Base-by-base conservation (phyloP, 176 grass and related monocot species). In the Paspalum notatum region DNA sequence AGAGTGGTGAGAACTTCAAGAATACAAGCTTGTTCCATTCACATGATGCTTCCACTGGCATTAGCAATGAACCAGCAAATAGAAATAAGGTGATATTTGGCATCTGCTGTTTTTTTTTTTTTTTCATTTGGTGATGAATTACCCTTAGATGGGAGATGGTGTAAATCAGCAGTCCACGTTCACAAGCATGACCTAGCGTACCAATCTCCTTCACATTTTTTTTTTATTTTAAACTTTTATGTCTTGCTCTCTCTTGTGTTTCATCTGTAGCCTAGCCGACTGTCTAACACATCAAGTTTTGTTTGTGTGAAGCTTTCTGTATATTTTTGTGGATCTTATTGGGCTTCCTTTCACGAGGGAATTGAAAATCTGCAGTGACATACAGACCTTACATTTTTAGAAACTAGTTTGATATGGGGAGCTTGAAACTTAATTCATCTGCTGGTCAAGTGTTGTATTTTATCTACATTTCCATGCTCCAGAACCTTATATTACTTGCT, bases 11-110 rank as follows among this genome's bases (percentile, higher is more conserved):
- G 37, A 86, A 65, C 24, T 68, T 81, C 46, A 74, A 56, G 71
- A 82, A 62, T 75, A 62, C 80, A 82, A 86, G 73, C 51, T 39
- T 81, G 60, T 78, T 80, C 24, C 66, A 70, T 70, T 86, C 80
- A 82, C 74, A 32, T 71, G 42, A 78, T 14, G 45, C 74, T 85
- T 69, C 74, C 43, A 78, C 22, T 42, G 25, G 73, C 78, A 41
- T 59, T 73, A 66, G 15, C 44, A 76, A 84, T 86, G 79, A 49
- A 55, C 44, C 80, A 76, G 70, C 71, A 63, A 84, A 84, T 44
- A 82, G 78, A 73, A 89, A 86, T 32, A 94, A 91, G 92, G 92
- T 94, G 72, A 78, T 18, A 12, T 18, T 72, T 58, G 8, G 10
- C 58, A 15, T 60, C 40, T 81, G 26, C 46, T 78, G 46, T 69